Evolutionary conservation across 345 rosid species (phyloP).

Genomic region (Populus euphratica): DNA sequence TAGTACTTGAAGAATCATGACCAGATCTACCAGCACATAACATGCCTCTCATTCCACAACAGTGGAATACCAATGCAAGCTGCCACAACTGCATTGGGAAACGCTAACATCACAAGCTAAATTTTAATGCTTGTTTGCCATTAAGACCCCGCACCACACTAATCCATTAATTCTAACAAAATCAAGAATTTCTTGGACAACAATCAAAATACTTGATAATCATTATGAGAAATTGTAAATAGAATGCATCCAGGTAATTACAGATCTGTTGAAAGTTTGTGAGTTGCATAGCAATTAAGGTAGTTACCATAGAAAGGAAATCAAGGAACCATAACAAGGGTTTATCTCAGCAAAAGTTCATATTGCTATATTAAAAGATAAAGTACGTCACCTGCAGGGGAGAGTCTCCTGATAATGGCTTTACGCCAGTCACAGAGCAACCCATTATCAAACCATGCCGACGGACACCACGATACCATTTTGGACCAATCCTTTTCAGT

Average conservation of each 20-base stretch:
- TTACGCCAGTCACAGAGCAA: constrained; percentile 39
- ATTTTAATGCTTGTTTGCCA: no score
- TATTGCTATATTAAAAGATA: background rate
- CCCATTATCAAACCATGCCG: constrained; percentile 42
- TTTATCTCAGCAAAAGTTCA: background rate
- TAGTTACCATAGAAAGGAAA: background rate
- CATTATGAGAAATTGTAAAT: background rate
- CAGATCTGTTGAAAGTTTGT: background rate
- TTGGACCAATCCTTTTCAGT: constrained; percentile 40
- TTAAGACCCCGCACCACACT: background rate
- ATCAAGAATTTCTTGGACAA: background rate
- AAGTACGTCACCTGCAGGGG: constrained; percentile 28
- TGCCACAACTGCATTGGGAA: no score
- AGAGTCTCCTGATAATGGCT: constrained; percentile 34
- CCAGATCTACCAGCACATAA: no score
- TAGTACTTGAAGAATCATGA: no score
- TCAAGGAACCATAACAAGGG: background rate
- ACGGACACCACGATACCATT: constrained; percentile 39
- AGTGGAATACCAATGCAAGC: no score
- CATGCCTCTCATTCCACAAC: no score
- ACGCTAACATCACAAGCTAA: no score
- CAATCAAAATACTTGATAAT: background rate
- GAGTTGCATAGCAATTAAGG: background rate
- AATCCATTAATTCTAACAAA: background rate
- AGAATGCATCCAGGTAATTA: background rate